Evolutionary conservation across 441 rosid species (phyloP).

Genomic region (Adansonia madagascariensis): DNA sequence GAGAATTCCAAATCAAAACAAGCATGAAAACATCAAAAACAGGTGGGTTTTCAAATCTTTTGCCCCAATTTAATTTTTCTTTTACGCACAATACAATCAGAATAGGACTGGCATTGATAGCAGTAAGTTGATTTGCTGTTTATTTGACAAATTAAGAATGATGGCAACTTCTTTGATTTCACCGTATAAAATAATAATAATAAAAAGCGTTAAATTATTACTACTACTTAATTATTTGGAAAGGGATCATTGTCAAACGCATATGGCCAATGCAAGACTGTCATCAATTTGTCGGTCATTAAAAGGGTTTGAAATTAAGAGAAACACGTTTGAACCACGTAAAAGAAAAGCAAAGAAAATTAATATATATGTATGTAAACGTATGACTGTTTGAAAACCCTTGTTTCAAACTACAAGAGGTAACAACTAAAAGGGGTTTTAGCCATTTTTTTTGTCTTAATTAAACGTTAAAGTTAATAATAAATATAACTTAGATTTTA

Average conservation of each 20-base stretch:
- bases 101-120: slow-evolving; percentile 15
- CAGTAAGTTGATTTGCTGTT: slow-evolving; percentile 6
- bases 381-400: not conserved
- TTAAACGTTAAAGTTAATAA: too few species aligned
- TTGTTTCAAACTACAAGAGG: too few species aligned
- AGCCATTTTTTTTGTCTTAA: too few species aligned
- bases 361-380: too few species aligned
- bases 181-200: not conserved
- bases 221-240: not conserved
- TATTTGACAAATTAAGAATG: slow-evolving; percentile 28
- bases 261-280: slow-evolving; percentile 6
- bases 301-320: slow-evolving; percentile 35
- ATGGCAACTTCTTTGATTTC: slow-evolving; percentile 25
- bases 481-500: too few species aligned
- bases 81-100: not conserved
- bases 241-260: slow-evolving; percentile 21
- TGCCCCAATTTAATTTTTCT: not conserved
- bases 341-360: not conserved
- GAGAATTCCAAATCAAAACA: slow-evolving; percentile 10
- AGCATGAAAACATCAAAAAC: slow-evolving; percentile 18
- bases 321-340: slow-evolving; percentile 31
- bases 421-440: too few species aligned
- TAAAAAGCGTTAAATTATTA: not conserved
- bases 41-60: slow-evolving; percentile 13
- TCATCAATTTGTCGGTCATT: slow-evolving; percentile 3